These are phyloP conservation scores for Fusarium sp. DNA, from an alignment of 2,329 filamentous ascomycete genomes.

Conservation along the genomic window DNA sequence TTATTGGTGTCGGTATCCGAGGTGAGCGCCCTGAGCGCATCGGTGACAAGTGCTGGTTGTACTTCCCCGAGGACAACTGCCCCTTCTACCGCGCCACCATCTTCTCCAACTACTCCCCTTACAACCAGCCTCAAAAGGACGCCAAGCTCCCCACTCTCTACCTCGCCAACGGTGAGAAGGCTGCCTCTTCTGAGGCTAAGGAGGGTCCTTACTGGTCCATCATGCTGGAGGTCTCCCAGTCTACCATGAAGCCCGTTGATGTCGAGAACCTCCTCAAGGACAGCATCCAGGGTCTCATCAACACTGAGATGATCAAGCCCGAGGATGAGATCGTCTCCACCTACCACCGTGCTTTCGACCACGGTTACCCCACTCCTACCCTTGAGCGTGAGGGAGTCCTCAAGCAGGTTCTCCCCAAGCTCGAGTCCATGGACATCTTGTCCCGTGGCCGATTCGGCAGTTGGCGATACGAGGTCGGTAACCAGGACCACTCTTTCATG, in stretches of 20 bases:
- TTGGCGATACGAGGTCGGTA: slow-evolving; percentile 97
- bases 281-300: slow-evolving; percentile 95
- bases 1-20: slow-evolving; percentile 95
- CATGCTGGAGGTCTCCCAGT: slow-evolving; percentile 99
- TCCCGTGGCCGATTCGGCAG: slow-evolving; percentile 97
- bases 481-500: slow-evolving; percentile 99
- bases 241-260: slow-evolving; percentile 93
- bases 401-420: slow-evolving; percentile 90
- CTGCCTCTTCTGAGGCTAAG: slow-evolving; percentile 77
- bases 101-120: slow-evolving; percentile 99
- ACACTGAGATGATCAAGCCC: slow-evolving; percentile 95
- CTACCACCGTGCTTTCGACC: slow-evolving; percentile 97
- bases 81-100: slow-evolving; percentile 99
- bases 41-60: slow-evolving; percentile 99
- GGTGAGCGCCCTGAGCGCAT: slow-evolving; percentile 93
- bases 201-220: slow-evolving; percentile 99
- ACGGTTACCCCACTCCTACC: slow-evolving; percentile 95
- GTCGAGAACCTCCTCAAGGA: slow-evolving; percentile 86
- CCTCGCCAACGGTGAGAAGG: slow-evolving; percentile 86
- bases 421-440: slow-evolving; percentile 91
- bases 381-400: slow-evolving; percentile 96
- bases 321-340: slow-evolving; percentile 96
- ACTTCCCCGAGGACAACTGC: slow-evolving; percentile 99
- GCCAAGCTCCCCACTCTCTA: slow-evolving; percentile 89
- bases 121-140: slow-evolving; percentile 91